Evolutionary conservation across 2,329 filamentous ascomycete species (phyloP).

Genomic region (Colletotrichum sansevieriae): DNA sequence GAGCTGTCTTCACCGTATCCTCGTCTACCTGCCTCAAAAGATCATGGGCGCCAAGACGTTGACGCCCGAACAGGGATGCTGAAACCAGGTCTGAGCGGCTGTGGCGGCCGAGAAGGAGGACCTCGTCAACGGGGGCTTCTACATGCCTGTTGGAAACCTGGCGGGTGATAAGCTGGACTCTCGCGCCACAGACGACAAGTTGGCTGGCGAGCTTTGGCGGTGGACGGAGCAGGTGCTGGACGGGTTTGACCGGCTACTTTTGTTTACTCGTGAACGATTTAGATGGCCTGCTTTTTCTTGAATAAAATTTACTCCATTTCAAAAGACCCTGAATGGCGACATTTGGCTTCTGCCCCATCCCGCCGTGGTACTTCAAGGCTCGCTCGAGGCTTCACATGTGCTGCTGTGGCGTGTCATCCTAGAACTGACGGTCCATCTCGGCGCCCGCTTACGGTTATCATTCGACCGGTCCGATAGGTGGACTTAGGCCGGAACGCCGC

Average conservation of each 20-base stretch:
- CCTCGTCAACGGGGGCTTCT: conserved; percentile 44
- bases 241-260: background rate
- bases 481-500: conserved; percentile 11
- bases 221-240: conserved; percentile 51
- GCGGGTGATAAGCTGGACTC: conserved; percentile 44
- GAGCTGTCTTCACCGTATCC: conserved; percentile 44
- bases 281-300: background rate
- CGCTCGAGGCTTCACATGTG: background rate
- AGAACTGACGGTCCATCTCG: background rate
- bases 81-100: conserved; percentile 51
- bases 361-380: background rate
- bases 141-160: conserved; percentile 47
- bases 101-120: conserved; percentile 42
- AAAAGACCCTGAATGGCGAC: background rate
- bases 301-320: too few relatives aligned
- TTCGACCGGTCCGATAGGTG: background rate
- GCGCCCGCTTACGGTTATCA: background rate
- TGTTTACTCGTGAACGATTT: too few relatives aligned
- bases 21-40: conserved; percentile 45
- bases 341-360: background rate
- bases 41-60: conserved; percentile 42
- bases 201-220: conserved; percentile 54
- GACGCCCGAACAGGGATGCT: conserved; percentile 48
- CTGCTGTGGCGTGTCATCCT: too few relatives aligned
- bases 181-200: conserved; percentile 44